Evolutionary conservation across 1,284 basidiomycete genomes (phyloP), one percentile per base, ranked within the genome.

Genomic region (Farysia itapuensis): DNA sequence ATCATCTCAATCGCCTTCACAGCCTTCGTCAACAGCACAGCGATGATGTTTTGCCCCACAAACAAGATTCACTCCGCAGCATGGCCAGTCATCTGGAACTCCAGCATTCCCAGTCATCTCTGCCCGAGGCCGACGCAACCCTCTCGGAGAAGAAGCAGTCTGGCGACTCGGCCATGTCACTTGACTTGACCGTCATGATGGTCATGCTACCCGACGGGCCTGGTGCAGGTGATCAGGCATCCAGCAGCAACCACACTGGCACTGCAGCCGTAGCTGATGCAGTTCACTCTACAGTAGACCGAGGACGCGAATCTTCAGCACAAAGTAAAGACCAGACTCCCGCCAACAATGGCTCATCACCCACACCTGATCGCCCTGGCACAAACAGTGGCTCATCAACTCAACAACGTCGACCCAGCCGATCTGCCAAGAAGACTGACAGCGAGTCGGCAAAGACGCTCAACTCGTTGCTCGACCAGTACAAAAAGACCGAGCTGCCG

Each of bases 381-480:
- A 64, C 53, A 38, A 53, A 53, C 11, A 49, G 53, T 5, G 35
- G 42, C 21, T 58, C 60, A 3, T 58, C 54, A 8, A 47, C 60
- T 0, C 51, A 61, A 12, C 47, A 43, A 26, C 51, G 58, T 21
- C 58, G 41, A 14, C 20, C 47, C 15, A 51, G 51, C 25, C 44
- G 41, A 16, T 44, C 51, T 13, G 35, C 37, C 40, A 46, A 52
- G 16, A 36, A 38, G 14, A 56, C 53, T 28, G 47, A 54, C 36
- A 39, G n/a, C 42, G 51, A 60, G 16, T 60, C 65, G 5, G 46
- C 65, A 13, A 64, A 58, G 35, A 64, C 64, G n/a, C 50, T 75
- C 29, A 67, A 64, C 37, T 58, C 63, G 35, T 47, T 75, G 4
- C 43, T 75, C 4, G 63, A 74, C 18, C 72, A 72, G 33, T 75